Conservation (phyloP, 192 early-diverging fungal genomes). For the Coemansia sp. region DNA sequence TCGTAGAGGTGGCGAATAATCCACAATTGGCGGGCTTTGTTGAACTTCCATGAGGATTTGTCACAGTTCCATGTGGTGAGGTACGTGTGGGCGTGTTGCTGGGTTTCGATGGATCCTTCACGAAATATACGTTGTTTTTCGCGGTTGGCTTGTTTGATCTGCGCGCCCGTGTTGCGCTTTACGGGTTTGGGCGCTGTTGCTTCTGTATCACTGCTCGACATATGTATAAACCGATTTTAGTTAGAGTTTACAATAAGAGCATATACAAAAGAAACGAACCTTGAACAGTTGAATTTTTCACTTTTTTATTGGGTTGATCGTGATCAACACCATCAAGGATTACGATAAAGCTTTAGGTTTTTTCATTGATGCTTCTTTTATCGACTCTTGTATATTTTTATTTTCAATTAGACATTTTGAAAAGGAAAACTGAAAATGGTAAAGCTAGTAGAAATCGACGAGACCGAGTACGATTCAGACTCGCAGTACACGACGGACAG, state of each 20-base stretch:
- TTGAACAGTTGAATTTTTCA: background rate
- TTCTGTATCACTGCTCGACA: background rate
- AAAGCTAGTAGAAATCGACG: conserved; percentile 42
- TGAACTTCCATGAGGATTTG: conserved; percentile 42
- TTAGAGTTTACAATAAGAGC: background rate
- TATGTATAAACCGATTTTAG: background rate
- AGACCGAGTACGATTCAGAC: conserved; percentile 43
- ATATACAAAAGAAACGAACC: background rate
- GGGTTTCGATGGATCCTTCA: conserved; percentile 28
- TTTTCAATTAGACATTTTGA: background rate
- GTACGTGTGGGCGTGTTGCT: conserved; percentile 29
- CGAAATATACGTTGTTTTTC: conserved; percentile 26
- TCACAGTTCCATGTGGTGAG: conserved; percentile 21
- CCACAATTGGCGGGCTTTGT: conserved; percentile 49
- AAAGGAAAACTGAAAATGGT: conserved; percentile 23
- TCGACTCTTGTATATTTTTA: background rate
- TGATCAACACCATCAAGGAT: background rate
- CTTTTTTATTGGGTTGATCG: background rate
- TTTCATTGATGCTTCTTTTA: background rate
- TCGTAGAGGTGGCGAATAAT: conserved; percentile 41
- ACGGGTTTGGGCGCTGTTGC: conserved; percentile 12
- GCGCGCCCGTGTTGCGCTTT: conserved; percentile 37
- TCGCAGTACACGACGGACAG: conserved; percentile 53
- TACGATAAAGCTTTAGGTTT: background rate
- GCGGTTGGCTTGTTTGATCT: conserved; percentile 35